Percentiles rank a stretch among this genome's conserved stretches.
phyloP scores from a whole-genome alignment of 2,329 filamentous ascomycete genomes.

The Colletotrichum spaethianum region DNA sequence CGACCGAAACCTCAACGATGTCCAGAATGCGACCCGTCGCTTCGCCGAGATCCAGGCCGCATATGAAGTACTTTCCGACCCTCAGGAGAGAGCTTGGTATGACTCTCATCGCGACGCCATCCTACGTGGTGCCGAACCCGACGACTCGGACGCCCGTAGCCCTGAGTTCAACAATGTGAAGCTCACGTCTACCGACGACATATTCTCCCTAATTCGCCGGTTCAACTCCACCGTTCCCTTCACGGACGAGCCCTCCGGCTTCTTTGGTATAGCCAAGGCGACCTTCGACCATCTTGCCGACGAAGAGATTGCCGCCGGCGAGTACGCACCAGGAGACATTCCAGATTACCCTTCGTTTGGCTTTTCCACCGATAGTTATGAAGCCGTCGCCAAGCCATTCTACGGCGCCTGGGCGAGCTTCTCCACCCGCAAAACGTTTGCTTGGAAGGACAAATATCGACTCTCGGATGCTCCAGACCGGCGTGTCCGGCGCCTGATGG shows the following conservation, averaged over 20 bases:
- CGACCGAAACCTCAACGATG: constrained; percentile 91
- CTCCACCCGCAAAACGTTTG: constrained; percentile 86
- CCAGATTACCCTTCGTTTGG: constrained; percentile 88
- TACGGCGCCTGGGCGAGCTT: constrained; percentile 88
- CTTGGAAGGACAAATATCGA: constrained; percentile 90
- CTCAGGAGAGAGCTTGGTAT: constrained; percentile 97
- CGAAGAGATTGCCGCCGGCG: constrained; percentile 84
- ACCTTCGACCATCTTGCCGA: constrained; percentile 85
- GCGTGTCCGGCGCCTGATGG: constrained; percentile 85
- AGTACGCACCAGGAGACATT: constrained; percentile 73
- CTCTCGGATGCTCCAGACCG: constrained; percentile 91
- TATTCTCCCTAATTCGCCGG: constrained; percentile 82
- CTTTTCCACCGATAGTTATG: constrained; percentile 79
- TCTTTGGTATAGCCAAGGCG: constrained; percentile 84
- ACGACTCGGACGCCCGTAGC: constrained; percentile 61
- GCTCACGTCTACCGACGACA: constrained; percentile 85
- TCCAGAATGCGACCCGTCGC: constrained; percentile 83
- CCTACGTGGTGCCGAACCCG: constrained; percentile 73
- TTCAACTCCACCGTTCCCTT: constrained; percentile 87
- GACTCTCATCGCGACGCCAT: constrained; percentile 93
- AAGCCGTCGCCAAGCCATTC: constrained; percentile 83
- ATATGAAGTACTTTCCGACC: constrained; percentile 95
- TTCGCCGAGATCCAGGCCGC: constrained; percentile 95
- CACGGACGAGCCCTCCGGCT: constrained; percentile 83
- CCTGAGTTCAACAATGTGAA: constrained; percentile 78